Conservation (phyloP, 1,284 basidiomycete genomes). For the Cerioporus squamosus region DNA sequence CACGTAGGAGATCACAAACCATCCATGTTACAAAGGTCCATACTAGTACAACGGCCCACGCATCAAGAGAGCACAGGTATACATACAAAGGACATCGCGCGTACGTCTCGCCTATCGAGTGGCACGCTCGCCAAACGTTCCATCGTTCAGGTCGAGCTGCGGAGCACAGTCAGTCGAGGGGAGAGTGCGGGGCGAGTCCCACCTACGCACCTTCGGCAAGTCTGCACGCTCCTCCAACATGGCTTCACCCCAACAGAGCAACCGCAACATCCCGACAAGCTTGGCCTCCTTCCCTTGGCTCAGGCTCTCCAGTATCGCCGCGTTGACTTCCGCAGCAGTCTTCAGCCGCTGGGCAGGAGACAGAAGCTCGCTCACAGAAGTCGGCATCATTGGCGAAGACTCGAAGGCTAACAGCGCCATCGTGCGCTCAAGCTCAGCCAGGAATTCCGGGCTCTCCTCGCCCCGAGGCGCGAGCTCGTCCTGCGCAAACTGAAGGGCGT, state of each 20-base stretch:
- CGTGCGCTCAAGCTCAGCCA: conserved; percentile 90
- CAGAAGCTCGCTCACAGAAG: conserved; percentile 77
- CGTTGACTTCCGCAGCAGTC: conserved; percentile 94
- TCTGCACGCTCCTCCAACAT: conserved; percentile 77
- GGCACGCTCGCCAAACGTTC: conserved; percentile 29
- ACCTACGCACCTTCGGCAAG: conserved; percentile 63
- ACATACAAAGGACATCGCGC: neutral
- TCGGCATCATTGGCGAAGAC: conserved; percentile 62
- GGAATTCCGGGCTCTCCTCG: conserved; percentile 93
- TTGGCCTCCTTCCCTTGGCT: conserved; percentile 94
- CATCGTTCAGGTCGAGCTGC: conserved; percentile 34
- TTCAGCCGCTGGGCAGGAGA: conserved; percentile 88
- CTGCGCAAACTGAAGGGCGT: conserved; percentile 91
- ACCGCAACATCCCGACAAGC: conserved; percentile 82
- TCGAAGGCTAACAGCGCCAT: conserved; percentile 97
- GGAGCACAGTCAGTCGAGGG: neutral
- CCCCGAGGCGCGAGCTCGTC: conserved; percentile 93
- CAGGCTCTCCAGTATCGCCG: conserved; percentile 90
- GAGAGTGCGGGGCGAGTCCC: neutral
- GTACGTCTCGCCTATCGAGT: conserved; percentile 15
- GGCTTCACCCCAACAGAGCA: conserved; percentile 89
- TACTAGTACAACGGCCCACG: conserved; percentile 15
- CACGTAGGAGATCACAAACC: neutral
- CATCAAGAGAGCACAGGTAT: conserved; percentile 10
- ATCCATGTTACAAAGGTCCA: conserved; percentile 17